Evolutionary conservation across 495 filamentous ascomycete species (phyloP), one percentile per base, ranked within the genome.

Genomic region (Trichoderma asperelloides): DNA sequence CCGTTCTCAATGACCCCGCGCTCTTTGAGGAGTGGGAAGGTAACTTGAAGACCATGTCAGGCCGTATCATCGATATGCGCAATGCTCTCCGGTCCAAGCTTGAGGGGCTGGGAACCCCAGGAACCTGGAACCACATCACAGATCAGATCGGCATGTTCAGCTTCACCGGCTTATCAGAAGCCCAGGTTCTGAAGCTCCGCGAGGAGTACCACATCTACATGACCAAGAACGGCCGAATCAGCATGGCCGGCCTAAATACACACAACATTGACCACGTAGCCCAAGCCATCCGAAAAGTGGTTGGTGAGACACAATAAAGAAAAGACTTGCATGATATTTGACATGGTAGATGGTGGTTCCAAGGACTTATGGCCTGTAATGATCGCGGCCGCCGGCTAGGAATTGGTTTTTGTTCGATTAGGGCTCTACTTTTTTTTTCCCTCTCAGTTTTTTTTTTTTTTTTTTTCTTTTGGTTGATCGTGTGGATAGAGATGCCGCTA

Each of bases 71-170:
- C 66, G 85, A 86, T 71, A 98, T 97, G 95, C 86, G 95, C 60
- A 85, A 84, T 71, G 86, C 85, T 16, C 74, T 99, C 70, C 82
- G 90, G 16, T 76, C 77, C 66, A 91, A 93, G 71, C 81, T 99
- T 2, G 92, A 96, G 78, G 85, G 87, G 70, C 74, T 92, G 39
- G 88, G 85, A 2, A 97, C 95, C 1, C 93, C 94, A 0, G 96
- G 95, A 4, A 87, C 84, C 13, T 98, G 95, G 95, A 89, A 91
- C 67, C 95, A 99, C 78, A 96, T 99, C 75, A 96, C 93, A 11
- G 89, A 95, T 69, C 95, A 99, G 84, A 99, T 99, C 76, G 95
- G 95, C 72, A 99, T 99, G 95, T 99, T 99, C 80, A 93, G 89
- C 74, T 99, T 96, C 76, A 99, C 95, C 2, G 95, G 95, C 0